Evolutionary conservation across 1,284 basidiomycete species (phyloP).

Genomic region (Earliella scabrosa): DNA sequence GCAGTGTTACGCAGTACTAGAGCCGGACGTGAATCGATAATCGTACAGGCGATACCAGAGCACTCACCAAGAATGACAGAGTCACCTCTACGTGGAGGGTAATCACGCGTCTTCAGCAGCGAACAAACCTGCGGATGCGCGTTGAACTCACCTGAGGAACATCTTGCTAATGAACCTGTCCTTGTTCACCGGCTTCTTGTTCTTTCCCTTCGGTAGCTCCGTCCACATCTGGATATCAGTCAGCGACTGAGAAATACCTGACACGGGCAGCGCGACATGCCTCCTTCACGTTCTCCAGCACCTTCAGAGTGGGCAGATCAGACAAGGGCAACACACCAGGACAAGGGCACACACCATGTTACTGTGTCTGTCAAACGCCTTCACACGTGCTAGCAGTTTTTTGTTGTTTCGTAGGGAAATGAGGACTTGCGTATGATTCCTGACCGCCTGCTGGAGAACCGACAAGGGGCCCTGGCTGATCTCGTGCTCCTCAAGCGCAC

Average conservation of each 20-base stretch:
- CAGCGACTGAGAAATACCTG: constrained; percentile 2
- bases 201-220: constrained; percentile 96
- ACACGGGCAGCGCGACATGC: constrained; percentile 41
- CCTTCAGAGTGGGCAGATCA: constrained; percentile 49
- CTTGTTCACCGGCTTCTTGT: constrained; percentile 98
- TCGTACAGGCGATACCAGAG: too few species aligned
- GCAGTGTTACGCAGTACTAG: constrained; percentile 88
- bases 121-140: too few species aligned
- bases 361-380: constrained; percentile 98
- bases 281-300: constrained; percentile 97
- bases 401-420: constrained; percentile 99
- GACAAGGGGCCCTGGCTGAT: constrained; percentile 96
- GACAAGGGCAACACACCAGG: background rate
- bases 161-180: constrained; percentile 99
- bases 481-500: constrained; percentile 95
- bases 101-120: constrained; percentile 17
- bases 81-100: constrained; percentile 72
- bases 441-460: constrained; percentile 97
- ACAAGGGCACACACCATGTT: constrained; percentile 82
- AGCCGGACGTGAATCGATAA: too few species aligned
- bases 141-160: constrained; percentile 73
- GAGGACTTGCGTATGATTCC: constrained; percentile 97
- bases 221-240: constrained; percentile 88
- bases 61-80: constrained; percentile 93
- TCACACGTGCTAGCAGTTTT: constrained; percentile 96